Evolutionary conservation across 768 basidiomycete species (phyloP).

Genomic region (Serendipita sp.): DNA sequence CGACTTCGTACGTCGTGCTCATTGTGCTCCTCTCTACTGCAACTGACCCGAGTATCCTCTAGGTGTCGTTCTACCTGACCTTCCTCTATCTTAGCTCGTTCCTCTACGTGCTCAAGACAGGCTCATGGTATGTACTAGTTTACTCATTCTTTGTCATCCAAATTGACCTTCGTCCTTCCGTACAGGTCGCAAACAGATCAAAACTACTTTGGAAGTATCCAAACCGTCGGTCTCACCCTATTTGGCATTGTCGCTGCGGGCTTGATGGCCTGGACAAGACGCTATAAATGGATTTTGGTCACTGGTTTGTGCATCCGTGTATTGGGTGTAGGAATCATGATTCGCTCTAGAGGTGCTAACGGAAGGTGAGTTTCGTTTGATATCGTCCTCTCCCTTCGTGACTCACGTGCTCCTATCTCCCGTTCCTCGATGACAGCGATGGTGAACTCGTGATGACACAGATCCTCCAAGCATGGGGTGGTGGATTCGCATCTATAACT

Average conservation of each 20-base stretch:
- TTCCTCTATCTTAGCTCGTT: conserved; percentile 61
- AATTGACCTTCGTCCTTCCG: no score
- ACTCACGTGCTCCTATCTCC: background rate
- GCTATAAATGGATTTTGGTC: conserved; percentile 42
- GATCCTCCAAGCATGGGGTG: conserved; percentile 56
- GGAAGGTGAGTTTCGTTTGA: conserved; percentile 13
- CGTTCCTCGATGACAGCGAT: conserved; percentile 12
- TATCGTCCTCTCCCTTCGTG: background rate
- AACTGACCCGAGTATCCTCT: background rate
- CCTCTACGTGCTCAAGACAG: conserved; percentile 33
- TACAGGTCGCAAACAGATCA: conserved; percentile 25
- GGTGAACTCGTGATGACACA: conserved; percentile 43
- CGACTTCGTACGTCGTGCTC: conserved; percentile 31
- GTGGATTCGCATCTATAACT: conserved; percentile 45
- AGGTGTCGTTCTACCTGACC: conserved; percentile 49
- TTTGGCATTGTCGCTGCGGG: conserved; percentile 46
- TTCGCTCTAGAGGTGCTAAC: conserved; percentile 47
- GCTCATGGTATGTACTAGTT: conserved; percentile 21
- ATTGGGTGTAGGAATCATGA: conserved; percentile 50
- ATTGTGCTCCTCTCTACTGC: background rate
- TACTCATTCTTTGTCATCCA: no score
- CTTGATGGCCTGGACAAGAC: conserved; percentile 33
- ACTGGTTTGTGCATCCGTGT: conserved; percentile 43
- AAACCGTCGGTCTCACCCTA: conserved; percentile 42
- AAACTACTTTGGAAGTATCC: conserved; percentile 46